Base-by-base conservation (phyloP, 2,329 filamentous ascomycete species). In the Microcyclospora tardicrescens region DNA sequence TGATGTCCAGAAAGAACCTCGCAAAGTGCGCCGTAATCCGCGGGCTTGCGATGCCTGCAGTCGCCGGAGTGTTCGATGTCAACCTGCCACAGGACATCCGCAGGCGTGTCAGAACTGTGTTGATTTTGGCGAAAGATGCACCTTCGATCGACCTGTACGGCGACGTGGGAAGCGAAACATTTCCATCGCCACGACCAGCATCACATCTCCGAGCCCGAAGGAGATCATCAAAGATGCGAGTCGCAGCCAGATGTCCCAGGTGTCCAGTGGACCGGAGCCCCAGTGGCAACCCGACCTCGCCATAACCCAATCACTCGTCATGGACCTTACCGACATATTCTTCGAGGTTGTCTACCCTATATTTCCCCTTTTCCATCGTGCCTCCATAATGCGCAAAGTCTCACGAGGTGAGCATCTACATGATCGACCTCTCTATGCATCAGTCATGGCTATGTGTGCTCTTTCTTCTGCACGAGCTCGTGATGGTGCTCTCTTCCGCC, bases 281-380 rank as follows among this genome's bases (percentile, higher is more conserved):
- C 33, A 12, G 16, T 35, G 33, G 33, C n/a, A 13, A 6, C n/a
- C 33, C 12, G 13, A 12, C 5, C 16, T 14, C 33, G 16, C n/a
- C 12, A 16, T 16, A 12, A 6, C 12, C 33, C 33, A 35, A 6
- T 13, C 33, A 6, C n/a, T 16, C 12, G 33, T 35, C n/a, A 16
- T 35, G 33, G 33, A 35, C 16, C 16, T 69, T 12, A 57, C 69
- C 16, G 61, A 67, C 12, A 57, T 72, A 12, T 72, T 71, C 55
- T 67, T 69, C 51, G 65, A 71, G 41, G 61, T 69, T 33, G 63
- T 71, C n/a, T 72, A 72, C 51, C 69, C 69, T 2, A 65, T 72
- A 35, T 67, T 71, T 42, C 69, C 69, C 4, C 54, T 72, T 16
- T 73, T 73, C 45, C 66, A 73, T 47, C 61, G 61, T 28, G 59